Base-by-base conservation (phyloP, 805 yeast genomes). In the Komagataella mondaviorum region DNA sequence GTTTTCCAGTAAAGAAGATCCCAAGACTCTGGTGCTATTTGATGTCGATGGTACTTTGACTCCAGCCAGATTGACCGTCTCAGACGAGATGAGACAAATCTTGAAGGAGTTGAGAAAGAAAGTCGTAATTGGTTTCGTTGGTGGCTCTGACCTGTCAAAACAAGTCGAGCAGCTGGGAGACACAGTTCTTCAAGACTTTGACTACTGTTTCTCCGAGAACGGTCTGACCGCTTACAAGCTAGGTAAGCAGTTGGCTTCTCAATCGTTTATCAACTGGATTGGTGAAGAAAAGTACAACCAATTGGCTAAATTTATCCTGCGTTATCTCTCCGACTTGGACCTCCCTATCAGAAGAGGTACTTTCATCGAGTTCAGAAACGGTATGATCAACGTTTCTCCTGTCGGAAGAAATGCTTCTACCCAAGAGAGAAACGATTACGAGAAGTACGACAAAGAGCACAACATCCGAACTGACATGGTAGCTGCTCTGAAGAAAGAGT, bases 11-110 rank as follows among this genome's bases (percentile, higher is more conserved):
- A 83, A 81, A 69, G 85, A 87, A 72, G 76, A 83, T 59, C 95
- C 95, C 65, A 84, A 88, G 61, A 85, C 88, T 56, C 76, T 93
- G 63, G 95, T 88, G 59, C 81, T 93, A 58, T 93, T 93, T 71
- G 99, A 93, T 64, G 99, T 93, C 59, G 99, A 93, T 68, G 99
- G 97, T 59, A 93, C 99, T 53, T 78, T 93, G 69, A 91, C 98
- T 46, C 99, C 98, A 59, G 98, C 99, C 52, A 88, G 99, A 76
- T 57, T 66, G 51, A 52, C 49, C 45, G 71, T 85, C 60, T 81
- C 89, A 55, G 78, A 80, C 62, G 96, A 89, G 70, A 85, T 93
- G 83, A 78, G 72, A 64, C 69, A 77, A 56, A 72, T 85, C 46
- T 78, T 93, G 62, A 66, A 69, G 55, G 79, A 83, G 59, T 80